Evolutionary conservation across 2,329 filamentous ascomycete species (phyloP).

Genomic region (Alternaria gansuensis): DNA sequence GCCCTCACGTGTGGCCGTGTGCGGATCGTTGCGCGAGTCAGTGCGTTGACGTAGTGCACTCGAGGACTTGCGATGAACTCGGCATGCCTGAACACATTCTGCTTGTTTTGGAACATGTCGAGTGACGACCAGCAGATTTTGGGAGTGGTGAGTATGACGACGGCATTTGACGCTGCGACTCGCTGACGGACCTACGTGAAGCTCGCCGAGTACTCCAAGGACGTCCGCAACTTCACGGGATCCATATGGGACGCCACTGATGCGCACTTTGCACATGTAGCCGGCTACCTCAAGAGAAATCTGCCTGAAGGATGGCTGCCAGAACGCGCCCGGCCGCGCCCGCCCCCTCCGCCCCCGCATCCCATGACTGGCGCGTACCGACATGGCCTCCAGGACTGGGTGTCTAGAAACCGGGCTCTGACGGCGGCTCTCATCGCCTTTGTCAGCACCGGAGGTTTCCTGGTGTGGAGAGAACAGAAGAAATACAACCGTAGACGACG

Average conservation of each 20-base stretch:
- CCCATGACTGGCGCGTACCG: constrained; percentile 57
- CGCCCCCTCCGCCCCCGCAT: constrained; percentile 57
- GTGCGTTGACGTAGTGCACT: constrained; percentile 24
- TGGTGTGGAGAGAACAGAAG: constrained; percentile 70
- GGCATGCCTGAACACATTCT: not conserved
- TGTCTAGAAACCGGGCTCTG: constrained; percentile 74
- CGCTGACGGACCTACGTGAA: constrained; percentile 45
- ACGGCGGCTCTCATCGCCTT: constrained; percentile 76
- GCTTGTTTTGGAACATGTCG: constrained; percentile 65
- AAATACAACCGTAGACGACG: constrained; percentile 70
- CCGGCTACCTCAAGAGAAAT: constrained; percentile 73
- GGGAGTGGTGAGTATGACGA: constrained; percentile 69
- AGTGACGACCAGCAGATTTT: constrained; percentile 81
- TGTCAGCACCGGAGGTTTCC: constrained; percentile 68
- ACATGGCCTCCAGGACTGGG: constrained; percentile 74
- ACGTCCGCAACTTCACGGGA: constrained; percentile 74
- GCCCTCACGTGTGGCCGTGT: constrained; percentile 25
- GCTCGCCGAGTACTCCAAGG: constrained; percentile 68
- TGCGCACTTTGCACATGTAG: constrained; percentile 78
- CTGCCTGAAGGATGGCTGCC: constrained; percentile 77
- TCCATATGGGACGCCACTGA: constrained; percentile 83
- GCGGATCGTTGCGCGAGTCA: constrained; percentile 20
- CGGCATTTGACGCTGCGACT: constrained; percentile 12
- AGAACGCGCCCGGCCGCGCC: constrained; percentile 69
- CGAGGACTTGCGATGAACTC: constrained; percentile 15